These are phyloP conservation scores for Maudiozyma turicensis DNA, from an alignment of 805 yeast species.

Conservation along the genomic window DNA sequence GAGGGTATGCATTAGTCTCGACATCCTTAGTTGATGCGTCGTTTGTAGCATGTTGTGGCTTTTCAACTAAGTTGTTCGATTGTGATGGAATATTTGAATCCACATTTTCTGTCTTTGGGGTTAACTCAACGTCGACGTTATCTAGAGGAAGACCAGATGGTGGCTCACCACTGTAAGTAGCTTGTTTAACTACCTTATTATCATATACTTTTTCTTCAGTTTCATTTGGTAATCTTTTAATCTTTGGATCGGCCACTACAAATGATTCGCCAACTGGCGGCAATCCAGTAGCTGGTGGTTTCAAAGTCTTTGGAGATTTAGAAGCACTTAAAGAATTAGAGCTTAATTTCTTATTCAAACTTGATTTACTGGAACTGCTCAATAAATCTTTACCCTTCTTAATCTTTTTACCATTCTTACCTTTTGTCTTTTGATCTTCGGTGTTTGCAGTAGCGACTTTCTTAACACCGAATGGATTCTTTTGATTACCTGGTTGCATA, in stretches of 20 bases:
- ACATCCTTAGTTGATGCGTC: not conserved
- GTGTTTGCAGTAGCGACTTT: not conserved
- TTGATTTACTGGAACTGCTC: not conserved
- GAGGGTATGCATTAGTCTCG: not conserved
- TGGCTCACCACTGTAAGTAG: not conserved
- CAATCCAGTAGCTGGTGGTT: not conserved
- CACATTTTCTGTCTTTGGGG: no score
- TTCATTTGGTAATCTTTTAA: not conserved
- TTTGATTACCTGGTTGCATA: not conserved
- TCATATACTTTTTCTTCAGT: not conserved
- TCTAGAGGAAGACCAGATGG: not conserved
- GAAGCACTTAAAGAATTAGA: not conserved
- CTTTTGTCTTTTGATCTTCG: not conserved
- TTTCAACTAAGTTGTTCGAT: not conserved
- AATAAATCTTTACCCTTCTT: not conserved
- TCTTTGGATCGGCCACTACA: not conserved
- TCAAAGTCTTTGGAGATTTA: not conserved
- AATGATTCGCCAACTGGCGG: not conserved
- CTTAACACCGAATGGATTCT: not conserved
- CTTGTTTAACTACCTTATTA: not conserved
- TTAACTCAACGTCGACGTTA: no score
- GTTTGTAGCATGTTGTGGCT: not conserved
- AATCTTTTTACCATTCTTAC: not conserved
- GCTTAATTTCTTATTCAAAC: not conserved
- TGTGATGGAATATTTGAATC: no score